A percentile compares a stretch with the other conserved stretches of the same genome.
Evolutionary conservation across 2,329 filamentous ascomycete genomes (phyloP).

Genomic region (Aspergillaceae sp.): DNA sequence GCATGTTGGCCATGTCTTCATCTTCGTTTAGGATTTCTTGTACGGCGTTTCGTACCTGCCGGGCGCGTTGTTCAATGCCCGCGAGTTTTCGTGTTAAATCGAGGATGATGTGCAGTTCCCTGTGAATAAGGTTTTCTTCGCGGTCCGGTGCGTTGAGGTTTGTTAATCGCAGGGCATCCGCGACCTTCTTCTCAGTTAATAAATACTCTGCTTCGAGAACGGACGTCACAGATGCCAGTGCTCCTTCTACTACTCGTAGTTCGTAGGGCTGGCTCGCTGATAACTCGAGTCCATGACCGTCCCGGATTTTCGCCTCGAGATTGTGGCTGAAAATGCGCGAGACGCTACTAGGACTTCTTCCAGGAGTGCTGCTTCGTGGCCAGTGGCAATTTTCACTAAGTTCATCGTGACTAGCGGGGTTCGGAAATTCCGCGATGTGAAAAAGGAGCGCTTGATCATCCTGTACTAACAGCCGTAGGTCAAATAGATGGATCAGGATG

Average conservation of each 20-base stretch:
- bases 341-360: conserved; percentile 3
- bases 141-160: conserved; percentile 4
- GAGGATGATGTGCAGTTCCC: conserved; percentile 18
- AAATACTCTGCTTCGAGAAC: conserved; percentile 26
- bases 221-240: conserved; percentile 25
- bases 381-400: neutral
- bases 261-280: conserved; percentile 23
- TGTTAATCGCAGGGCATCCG: conserved; percentile 2
- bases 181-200: conserved; percentile 11
- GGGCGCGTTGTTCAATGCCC: conserved; percentile 24
- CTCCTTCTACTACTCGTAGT: conserved; percentile 27
- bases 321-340: conserved; percentile 19
- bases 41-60: conserved; percentile 25
- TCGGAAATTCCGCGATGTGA: conserved; percentile 9
- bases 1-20: conserved; percentile 30
- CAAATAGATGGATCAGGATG: conserved; percentile 26
- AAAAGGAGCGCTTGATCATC: conserved; percentile 23
- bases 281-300: conserved; percentile 8
- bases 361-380: neutral
- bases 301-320: conserved; percentile 17
- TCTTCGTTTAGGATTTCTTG: conserved; percentile 28
- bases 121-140: conserved; percentile 13
- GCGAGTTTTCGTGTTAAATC: conserved; percentile 18
- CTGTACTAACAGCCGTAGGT: conserved; percentile 28
- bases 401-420: neutral